Base-by-base conservation (phyloP, 495 filamentous ascomycete species). In the Pseudomonodictys pantanalensis region DNA sequence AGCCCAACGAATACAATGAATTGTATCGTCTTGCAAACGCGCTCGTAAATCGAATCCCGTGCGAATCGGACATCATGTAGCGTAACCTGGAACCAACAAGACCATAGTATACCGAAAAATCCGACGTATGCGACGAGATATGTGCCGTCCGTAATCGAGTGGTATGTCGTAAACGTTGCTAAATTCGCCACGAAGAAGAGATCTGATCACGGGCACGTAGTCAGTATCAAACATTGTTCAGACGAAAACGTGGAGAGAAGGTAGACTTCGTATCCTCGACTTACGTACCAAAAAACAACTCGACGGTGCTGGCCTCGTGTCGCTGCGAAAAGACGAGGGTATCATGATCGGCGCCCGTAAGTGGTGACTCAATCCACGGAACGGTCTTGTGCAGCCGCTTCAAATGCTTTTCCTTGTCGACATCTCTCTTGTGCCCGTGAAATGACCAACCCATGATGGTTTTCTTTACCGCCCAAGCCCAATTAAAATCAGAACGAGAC, bases 231-330 rank as follows among this genome's bases (percentile, higher is more conserved):
- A n/a, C n/a, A n/a, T n/a, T n/a, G n/a, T n/a, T n/a, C n/a, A n/a
- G n/a, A n/a, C n/a, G n/a, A n/a, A n/a, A n/a, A n/a, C n/a, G n/a
- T n/a, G n/a, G n/a, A n/a, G n/a, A n/a, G n/a, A n/a, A n/a, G n/a
- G n/a, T n/a, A n/a, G n/a, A n/a, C n/a, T n/a, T n/a, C n/a, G n/a
- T n/a, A n/a, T n/a, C n/a, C n/a, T n/a, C n/a, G n/a, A n/a, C n/a
- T n/a, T n/a, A n/a, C n/a, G n/a, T n/a, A n/a, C n/a, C n/a, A 63
- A 81, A 86, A 71, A 88, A 88, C n/a, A 87, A 72, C 60, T 87
- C 80, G 38, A 80, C 77, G 7, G 76, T 74, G 2, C 72, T 81
- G 7, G 81, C 78, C 64, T 85, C 82, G 46, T 77, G 73, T 10
- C 72, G 52, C 42, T 66, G 50, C 17, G 44, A 50, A 33, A 65